These are phyloP conservation scores for Vinca minor DNA, from an alignment of 257 asterid species.

Conservation along the genomic window DNA sequence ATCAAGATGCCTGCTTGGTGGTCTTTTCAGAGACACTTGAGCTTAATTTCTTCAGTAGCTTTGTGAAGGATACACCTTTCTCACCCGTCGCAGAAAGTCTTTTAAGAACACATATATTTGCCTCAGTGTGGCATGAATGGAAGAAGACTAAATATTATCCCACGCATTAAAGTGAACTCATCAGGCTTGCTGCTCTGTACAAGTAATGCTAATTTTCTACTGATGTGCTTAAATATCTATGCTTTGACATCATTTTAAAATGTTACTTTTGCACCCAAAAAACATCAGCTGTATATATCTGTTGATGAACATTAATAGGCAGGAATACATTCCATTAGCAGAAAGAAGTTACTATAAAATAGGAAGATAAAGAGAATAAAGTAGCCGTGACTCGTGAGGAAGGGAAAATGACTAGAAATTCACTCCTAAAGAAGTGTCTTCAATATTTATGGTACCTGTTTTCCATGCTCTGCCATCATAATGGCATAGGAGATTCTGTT, in stretches of 20 bases:
- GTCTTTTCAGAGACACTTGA: conserved; percentile 87
- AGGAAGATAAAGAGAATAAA: background rate
- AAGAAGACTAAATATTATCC: conserved; percentile 71
- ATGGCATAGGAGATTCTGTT: background rate
- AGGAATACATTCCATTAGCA: background rate
- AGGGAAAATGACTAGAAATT: background rate
- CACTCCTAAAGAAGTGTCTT: too few species aligned
- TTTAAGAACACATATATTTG: too few species aligned
- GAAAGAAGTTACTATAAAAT: background rate
- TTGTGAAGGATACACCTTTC: too few species aligned
- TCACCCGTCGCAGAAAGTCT: too few species aligned
- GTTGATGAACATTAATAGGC: background rate
- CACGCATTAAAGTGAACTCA: conserved; percentile 77
- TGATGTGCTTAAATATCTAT: background rate
- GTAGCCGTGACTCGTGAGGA: background rate
- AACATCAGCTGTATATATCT: background rate
- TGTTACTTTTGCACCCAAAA: background rate
- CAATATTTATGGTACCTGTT: background rate
- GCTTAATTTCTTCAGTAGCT: conserved; percentile 90
- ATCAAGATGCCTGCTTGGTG: conserved; percentile 73
- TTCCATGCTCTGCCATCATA: background rate
- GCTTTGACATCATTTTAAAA: background rate
- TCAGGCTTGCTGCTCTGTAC: conserved; percentile 83
- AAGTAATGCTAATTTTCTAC: conserved; percentile 36
- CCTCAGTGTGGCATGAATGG: too few species aligned